A percentile compares a stretch with the other conserved stretches of the same genome.
phyloP scores from a whole-genome alignment of 2,329 filamentous ascomycete genomes.

The Pyricularia grisea region DNA sequence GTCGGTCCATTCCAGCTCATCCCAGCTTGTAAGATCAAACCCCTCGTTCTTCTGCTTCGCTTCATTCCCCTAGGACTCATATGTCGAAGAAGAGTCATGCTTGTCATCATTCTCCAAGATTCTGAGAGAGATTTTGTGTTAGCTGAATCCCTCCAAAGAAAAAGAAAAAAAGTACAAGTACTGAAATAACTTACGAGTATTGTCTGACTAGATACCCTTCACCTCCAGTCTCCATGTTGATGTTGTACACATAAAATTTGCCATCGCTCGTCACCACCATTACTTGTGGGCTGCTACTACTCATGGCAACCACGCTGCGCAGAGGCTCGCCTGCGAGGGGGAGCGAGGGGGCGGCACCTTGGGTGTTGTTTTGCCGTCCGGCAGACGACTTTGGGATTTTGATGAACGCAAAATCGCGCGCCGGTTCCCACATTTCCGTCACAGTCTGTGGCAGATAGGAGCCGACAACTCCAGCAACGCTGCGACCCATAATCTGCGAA shows the following conservation, averaged over 20 bases:
- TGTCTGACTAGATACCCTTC: slow-evolving; percentile 88
- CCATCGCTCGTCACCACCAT: slow-evolving; percentile 98
- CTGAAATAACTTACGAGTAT: slow-evolving; percentile 62
- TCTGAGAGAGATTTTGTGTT: background rate
- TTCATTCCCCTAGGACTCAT: background rate
- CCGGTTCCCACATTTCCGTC: slow-evolving; percentile 95
- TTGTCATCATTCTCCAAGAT: background rate
- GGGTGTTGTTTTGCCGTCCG: slow-evolving; percentile 11
- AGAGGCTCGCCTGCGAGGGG: slow-evolving; percentile 42
- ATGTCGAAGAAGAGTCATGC: background rate
- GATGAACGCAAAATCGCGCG: slow-evolving; percentile 92
- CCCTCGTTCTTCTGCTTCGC: background rate
- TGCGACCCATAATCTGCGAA: slow-evolving; percentile 85
- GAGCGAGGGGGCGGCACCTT: slow-evolving; percentile 22
- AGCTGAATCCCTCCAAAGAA: background rate
- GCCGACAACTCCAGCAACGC: slow-evolving; percentile 79
- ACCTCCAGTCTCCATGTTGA: slow-evolving; percentile 89
- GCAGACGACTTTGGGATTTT: slow-evolving; percentile 64
- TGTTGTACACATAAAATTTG: slow-evolving; percentile 88
- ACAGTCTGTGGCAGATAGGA: slow-evolving; percentile 90
- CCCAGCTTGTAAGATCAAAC: background rate
- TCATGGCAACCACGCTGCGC: slow-evolving; percentile 94
- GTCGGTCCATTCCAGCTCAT: background rate
- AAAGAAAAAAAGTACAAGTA: background rate
- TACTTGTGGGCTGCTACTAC: slow-evolving; percentile 84